phyloP scores from a whole-genome alignment of 2,329 filamentous ascomycete genomes.

The Paecilomyces dactylethromorphus region DNA sequence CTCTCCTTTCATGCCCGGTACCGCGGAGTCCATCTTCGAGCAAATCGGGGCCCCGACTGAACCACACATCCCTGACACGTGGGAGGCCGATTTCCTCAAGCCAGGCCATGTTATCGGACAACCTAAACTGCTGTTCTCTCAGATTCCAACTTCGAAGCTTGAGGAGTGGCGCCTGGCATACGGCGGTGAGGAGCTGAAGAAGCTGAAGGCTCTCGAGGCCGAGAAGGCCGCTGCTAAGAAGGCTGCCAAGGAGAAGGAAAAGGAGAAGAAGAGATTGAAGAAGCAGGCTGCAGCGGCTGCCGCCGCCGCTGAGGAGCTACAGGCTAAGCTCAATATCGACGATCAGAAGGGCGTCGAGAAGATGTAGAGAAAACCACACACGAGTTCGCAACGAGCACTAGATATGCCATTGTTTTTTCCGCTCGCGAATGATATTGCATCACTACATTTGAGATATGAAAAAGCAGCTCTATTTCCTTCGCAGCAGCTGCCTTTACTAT shows the following conservation, averaged over 20 bases:
- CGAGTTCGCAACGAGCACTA: not conserved
- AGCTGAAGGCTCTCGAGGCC: slow-evolving; percentile 59
- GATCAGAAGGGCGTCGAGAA: not conserved
- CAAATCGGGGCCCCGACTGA: slow-evolving; percentile 62
- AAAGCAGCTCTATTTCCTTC: not conserved
- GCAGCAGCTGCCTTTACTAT: not conserved
- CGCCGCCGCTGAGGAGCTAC: not conserved
- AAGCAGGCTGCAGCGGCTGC: slow-evolving; percentile 23
- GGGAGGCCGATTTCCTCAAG: slow-evolving; percentile 54
- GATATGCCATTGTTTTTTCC: not conserved
- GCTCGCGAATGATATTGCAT: not conserved
- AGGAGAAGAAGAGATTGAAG: slow-evolving; percentile 41
- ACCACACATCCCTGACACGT: slow-evolving; percentile 56
- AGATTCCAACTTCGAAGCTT: slow-evolving; percentile 74
- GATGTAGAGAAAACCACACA: not conserved
- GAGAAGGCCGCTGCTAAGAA: slow-evolving; percentile 37
- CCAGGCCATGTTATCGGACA: slow-evolving; percentile 76
- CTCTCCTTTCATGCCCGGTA: slow-evolving; percentile 80
- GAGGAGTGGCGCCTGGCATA: slow-evolving; percentile 76
- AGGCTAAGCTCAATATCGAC: not conserved
- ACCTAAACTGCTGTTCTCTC: slow-evolving; percentile 72
- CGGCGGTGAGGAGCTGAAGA: slow-evolving; percentile 60
- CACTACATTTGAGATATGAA: not conserved
- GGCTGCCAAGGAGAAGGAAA: slow-evolving; percentile 37
- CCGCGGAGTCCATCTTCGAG: slow-evolving; percentile 64